Percentiles rank a stretch among this genome's conserved stretches.
phyloP scores from a whole-genome alignment of 2,329 filamentous ascomycete genomes.

The Exserohilum turcica region DNA sequence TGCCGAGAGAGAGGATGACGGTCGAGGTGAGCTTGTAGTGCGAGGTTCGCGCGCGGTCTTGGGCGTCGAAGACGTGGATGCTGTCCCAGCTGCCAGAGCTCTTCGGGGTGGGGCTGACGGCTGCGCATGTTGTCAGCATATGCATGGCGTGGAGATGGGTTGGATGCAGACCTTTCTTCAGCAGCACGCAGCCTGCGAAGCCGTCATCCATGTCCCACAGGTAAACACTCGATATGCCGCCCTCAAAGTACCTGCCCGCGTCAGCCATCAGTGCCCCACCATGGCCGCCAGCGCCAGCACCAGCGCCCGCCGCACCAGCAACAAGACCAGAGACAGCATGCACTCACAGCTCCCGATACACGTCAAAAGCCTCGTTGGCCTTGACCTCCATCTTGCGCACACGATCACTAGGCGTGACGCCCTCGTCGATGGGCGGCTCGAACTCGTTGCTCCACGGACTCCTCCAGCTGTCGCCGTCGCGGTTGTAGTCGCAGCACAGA shows the following conservation, averaged over 20 bases:
- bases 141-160: background rate
- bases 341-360: conserved; percentile 83
- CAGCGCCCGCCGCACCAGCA: too few relatives aligned
- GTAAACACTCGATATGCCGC: conserved; percentile 93
- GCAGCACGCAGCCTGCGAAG: conserved; percentile 90
- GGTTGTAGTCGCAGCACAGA: conserved; percentile 99
- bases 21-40: conserved; percentile 99
- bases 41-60: conserved; percentile 85
- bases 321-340: background rate
- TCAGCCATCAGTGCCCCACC: conserved; percentile 23
- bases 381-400: conserved; percentile 92
- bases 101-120: conserved; percentile 67
- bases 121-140: conserved; percentile 51
- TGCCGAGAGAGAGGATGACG: conserved; percentile 87
- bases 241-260: conserved; percentile 77
- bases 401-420: conserved; percentile 84
- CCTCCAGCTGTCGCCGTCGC: conserved; percentile 95
- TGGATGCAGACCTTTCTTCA: conserved; percentile 80
- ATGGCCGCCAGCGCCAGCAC: background rate
- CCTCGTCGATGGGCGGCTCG: conserved; percentile 84
- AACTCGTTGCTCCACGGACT: conserved; percentile 99
- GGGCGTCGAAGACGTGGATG: conserved; percentile 97
- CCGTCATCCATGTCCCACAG: conserved; percentile 98
- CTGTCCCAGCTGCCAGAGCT: conserved; percentile 92
- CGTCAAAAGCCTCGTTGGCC: conserved; percentile 94